A percentile compares a stretch with the other conserved stretches of the same genome.
These are phyloP conservation scores for Tuber melanosporum DNA, from an alignment of 495 filamentous ascomycete genomes.

Conservation along the genomic window DNA sequence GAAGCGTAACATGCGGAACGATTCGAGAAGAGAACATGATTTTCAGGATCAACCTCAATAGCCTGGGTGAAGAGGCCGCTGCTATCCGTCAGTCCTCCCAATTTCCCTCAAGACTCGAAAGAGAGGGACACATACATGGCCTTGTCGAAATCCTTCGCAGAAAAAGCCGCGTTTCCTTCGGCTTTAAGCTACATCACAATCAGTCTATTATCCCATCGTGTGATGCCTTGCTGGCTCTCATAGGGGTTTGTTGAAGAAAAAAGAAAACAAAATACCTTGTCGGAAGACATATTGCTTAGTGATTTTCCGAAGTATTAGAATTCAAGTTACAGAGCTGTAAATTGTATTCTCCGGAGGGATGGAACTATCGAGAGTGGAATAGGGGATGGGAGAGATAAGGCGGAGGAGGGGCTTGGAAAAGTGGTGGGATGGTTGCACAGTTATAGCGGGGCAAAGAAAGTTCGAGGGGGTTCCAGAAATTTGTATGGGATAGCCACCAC, in stretches of 20 bases:
- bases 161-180: constrained; percentile 95
- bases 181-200: constrained; percentile 63
- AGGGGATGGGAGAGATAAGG: neutral
- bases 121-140: constrained; percentile 69
- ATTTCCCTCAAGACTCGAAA: neutral
- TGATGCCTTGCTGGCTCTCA: neutral
- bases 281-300: neutral
- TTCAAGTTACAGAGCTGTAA: neutral
- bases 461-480: neutral
- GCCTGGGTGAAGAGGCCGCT: constrained; percentile 76
- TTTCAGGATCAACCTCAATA: constrained; percentile 75
- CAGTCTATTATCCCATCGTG: constrained; percentile 29
- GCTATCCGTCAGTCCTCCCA: neutral
- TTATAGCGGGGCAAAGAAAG: constrained; percentile 1
- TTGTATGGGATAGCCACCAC: neutral
- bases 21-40: constrained; percentile 97
- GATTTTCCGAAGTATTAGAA: neutral
- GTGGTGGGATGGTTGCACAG: neutral
- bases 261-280: neutral
- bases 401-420: neutral
- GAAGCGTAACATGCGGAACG: constrained; percentile 93
- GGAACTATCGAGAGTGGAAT: neutral
- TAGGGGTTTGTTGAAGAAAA: neutral
- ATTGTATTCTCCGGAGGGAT: neutral
- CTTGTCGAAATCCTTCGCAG: constrained; percentile 90